Evolutionary conservation across 2,329 filamentous ascomycete species (phyloP).

Genomic region (Parastagonospora nodorum): DNA sequence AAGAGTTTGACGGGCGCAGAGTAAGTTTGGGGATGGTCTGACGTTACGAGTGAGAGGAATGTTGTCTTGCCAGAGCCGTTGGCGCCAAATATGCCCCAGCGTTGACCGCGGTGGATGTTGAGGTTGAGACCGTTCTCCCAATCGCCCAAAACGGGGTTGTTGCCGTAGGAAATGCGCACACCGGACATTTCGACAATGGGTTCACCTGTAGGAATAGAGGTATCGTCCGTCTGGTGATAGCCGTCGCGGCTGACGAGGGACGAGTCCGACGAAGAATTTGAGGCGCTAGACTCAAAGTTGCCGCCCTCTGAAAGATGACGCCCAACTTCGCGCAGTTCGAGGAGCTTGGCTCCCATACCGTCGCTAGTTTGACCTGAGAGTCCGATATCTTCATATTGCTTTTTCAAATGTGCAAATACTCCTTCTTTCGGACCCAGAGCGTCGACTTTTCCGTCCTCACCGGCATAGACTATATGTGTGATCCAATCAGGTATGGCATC

Average conservation of each 20-base stretch:
- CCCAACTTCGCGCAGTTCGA: conserved; percentile 35
- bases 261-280: background rate
- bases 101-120: conserved; percentile 80
- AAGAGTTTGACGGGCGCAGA: conserved; percentile 86
- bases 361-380: conserved; percentile 5
- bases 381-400: conserved; percentile 32
- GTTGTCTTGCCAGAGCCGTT: conserved; percentile 98
- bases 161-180: conserved; percentile 79
- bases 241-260: conserved; percentile 37
- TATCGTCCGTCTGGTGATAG: conserved; percentile 29
- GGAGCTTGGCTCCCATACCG: conserved; percentile 20
- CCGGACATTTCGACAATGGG: conserved; percentile 85
- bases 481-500: conserved; percentile 90
- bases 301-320: conserved; percentile 34
- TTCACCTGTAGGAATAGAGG: conserved; percentile 57
- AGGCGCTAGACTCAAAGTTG: conserved; percentile 26
- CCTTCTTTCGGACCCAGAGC: conserved; percentile 68
- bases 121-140: conserved; percentile 81
- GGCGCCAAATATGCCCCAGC: conserved; percentile 91
- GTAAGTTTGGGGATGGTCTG: conserved; percentile 94
- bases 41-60: conserved; percentile 87
- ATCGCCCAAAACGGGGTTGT: conserved; percentile 77
- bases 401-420: conserved; percentile 58
- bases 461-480: conserved; percentile 77
- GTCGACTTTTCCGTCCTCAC: conserved; percentile 68